Evolutionary conservation across 176 grass and related monocot species (phyloP).

Genomic region (Chloris gayana): DNA sequence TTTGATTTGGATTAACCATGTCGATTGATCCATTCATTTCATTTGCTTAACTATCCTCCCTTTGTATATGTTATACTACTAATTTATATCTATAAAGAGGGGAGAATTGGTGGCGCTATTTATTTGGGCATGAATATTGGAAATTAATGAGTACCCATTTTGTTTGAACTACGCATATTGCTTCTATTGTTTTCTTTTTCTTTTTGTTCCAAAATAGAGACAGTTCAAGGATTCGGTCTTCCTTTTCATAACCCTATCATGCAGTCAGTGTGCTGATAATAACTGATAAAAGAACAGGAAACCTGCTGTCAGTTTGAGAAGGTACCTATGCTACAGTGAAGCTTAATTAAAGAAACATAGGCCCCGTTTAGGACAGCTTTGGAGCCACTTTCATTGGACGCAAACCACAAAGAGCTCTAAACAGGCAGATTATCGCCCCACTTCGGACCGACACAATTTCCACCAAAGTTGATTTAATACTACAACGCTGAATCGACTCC

Average conservation of each 20-base stretch:
- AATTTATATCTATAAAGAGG: conserved; percentile 25
- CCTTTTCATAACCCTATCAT: not conserved
- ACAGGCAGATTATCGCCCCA: too few relatives aligned
- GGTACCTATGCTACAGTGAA: too few relatives aligned
- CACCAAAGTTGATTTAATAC: too few relatives aligned
- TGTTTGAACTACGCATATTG: not conserved
- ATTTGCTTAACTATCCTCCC: conserved; percentile 14
- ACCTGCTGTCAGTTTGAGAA: not conserved
- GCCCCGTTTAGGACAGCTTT: too few relatives aligned
- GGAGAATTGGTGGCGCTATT: conserved; percentile 13
- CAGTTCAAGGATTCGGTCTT: not conserved
- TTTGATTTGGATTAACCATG: not conserved
- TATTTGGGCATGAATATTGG: conserved; percentile 22
- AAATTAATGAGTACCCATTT: conserved; percentile 32
- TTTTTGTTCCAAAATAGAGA: not conserved
- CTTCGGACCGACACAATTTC: too few relatives aligned
- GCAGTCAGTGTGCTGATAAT: too few relatives aligned
- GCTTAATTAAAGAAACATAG: too few relatives aligned
- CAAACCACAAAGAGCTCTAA: too few relatives aligned
- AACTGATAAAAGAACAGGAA: not conserved
- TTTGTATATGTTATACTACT: not conserved
- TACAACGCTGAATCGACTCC: too few relatives aligned
- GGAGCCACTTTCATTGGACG: too few relatives aligned
- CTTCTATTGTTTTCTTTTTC: not conserved
- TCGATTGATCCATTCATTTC: conserved; percentile 40